Conservation (phyloP, 192 early-diverging fungal genomes). For the Backusella westeae region DNA sequence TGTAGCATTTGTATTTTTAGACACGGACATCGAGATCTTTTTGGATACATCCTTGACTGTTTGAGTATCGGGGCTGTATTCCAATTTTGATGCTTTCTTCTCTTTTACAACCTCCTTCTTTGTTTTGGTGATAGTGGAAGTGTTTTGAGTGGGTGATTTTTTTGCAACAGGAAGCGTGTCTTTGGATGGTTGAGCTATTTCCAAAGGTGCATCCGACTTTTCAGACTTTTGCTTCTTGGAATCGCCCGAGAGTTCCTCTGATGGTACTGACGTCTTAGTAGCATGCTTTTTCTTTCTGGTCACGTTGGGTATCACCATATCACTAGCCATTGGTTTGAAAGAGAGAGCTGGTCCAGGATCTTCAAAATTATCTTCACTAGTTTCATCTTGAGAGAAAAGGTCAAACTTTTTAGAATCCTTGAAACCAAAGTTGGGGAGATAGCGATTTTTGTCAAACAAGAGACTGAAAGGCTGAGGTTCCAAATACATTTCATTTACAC, state of each 20-base stretch:
- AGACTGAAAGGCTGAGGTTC: neutral
- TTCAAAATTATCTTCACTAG: neutral
- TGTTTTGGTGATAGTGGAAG: neutral
- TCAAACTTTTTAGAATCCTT: neutral
- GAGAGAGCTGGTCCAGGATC: neutral
- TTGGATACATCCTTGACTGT: neutral
- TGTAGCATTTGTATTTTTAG: neutral
- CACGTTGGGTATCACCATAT: neutral
- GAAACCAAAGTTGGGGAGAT: slow-evolving; percentile 5
- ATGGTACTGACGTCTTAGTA: neutral
- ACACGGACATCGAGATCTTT: neutral
- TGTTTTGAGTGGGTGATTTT: neutral
- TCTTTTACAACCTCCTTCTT: neutral
- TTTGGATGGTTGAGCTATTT: neutral
- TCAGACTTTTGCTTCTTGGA: neutral
- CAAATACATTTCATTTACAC: neutral
- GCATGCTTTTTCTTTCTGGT: neutral
- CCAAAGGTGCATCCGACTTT: neutral
- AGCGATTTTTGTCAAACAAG: neutral
- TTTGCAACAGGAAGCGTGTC: neutral
- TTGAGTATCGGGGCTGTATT: neutral
- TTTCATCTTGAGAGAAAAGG: neutral
- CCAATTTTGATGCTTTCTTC: neutral
- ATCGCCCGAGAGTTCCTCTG: neutral
- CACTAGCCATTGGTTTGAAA: neutral